These are phyloP conservation scores for Mortierella sp. DNA, from an alignment of 371 early-diverging fungal species.

Conservation along the genomic window DNA sequence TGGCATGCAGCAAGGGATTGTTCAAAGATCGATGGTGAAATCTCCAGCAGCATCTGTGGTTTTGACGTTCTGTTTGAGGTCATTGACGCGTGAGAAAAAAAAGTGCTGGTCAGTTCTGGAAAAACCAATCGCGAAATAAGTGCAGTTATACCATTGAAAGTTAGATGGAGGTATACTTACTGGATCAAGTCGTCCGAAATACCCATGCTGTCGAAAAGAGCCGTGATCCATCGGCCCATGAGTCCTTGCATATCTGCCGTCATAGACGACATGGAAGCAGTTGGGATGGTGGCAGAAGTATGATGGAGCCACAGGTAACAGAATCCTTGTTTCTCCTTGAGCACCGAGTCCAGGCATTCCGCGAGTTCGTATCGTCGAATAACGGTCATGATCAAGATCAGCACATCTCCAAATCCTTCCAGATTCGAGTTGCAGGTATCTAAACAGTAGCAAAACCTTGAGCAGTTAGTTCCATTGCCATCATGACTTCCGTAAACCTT, in stretches of 20 bases:
- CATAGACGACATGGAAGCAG: constrained; percentile 37
- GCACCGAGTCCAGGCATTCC: constrained; percentile 35
- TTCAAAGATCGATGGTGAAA: constrained; percentile 54
- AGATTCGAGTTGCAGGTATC: constrained; percentile 56
- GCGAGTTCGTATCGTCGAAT: constrained; percentile 52
- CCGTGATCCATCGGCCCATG: constrained; percentile 54
- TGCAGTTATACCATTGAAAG: background rate
- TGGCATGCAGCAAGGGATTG: constrained; percentile 58
- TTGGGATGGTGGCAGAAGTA: constrained; percentile 49
- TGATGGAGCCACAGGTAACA: constrained; percentile 54
- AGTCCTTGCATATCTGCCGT: constrained; percentile 47
- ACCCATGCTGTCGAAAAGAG: constrained; percentile 56
- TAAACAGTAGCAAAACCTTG: background rate
- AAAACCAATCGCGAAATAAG: background rate
- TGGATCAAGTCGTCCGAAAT: constrained; percentile 57
- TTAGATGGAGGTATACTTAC: constrained; percentile 16
- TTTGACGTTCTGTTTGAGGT: constrained; percentile 40
- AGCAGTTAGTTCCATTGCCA: background rate
- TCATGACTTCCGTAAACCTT: background rate
- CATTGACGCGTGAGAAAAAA: background rate
- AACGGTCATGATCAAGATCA: constrained; percentile 49
- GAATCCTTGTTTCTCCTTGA: constrained; percentile 46
- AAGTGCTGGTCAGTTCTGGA: background rate
- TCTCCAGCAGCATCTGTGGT: constrained; percentile 55
- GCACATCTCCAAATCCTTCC: constrained; percentile 48